Base-by-base conservation (phyloP, 2,329 filamentous ascomycete genomes). In the Botrytis galanthina region DNA sequence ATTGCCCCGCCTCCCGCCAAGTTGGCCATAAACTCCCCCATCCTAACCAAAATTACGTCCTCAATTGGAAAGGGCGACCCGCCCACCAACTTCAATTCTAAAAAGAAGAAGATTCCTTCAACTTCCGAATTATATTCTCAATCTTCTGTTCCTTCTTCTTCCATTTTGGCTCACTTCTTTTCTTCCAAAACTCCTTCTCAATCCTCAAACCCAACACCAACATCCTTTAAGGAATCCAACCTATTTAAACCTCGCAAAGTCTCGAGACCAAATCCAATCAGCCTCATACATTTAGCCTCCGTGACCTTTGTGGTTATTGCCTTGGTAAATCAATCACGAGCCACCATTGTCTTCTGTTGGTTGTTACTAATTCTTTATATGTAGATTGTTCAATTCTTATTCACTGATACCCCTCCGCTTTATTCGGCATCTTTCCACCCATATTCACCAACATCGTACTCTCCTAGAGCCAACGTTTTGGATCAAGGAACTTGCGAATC, bases 401-500 rank as follows among this genome's bases (percentile, higher is more conserved):
- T 88, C 78, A 72, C 75, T 59, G 75, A 78, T 54, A 73, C 76
- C 75, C 80, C 79, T 80, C 78, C 73, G 79, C 78, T 73, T 78
- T 78, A 77, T 80, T 81, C 78, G 79, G 82, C 75, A 79, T 83
- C 73, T 48, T 42, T 70, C 77, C 76, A 74, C 76, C 81, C 74
- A 75, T 83, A 75, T 67, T 77, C 77, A 59, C 73, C 77, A 20
- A 77, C 76, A 16, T 77, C 77, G 66, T 84, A 83, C 74, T 86
- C 85, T 69, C 85, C 85, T 54, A 81, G 82, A 26, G 84, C 84
- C 73, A 80, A 83, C 68, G 79, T 82, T 73, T 79, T 82, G 71
- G 77, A 84, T 75, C 84, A 84, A 75, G 84, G 84, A 37, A 84
- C 88, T 78, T 91, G 89, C 83, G 83, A 86, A 78, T 87, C 86